Base-by-base conservation (phyloP, 1,284 basidiomycete genomes). In the Leucocoprinus gongylophorus region DNA sequence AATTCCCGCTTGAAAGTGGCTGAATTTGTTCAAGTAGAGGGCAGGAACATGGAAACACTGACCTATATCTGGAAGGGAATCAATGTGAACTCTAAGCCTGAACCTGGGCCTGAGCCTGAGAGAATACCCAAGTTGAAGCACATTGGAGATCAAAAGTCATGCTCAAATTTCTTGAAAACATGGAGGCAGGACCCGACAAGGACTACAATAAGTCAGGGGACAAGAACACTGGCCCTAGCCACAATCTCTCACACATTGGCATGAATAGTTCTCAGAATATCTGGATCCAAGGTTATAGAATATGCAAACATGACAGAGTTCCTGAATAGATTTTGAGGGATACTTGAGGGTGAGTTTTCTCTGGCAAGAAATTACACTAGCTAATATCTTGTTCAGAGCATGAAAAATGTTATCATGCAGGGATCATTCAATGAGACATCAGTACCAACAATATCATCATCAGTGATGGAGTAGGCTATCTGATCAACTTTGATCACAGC, bases 401-500 rank as follows among this genome's bases (percentile, higher is more conserved):
- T 18, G 43, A 45, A 17, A 18, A 17, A 18, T 33, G n/a, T 5
- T 45, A 32, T 33, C 13, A 17, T 3, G 17, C n/a, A 3, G 28
- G n/a, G n/a, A n/a, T n/a, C n/a, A n/a, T n/a, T n/a, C n/a, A n/a
- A n/a, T n/a, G n/a, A n/a, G n/a, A n/a, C 29, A 13, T 20, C 33
- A 3, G 33, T 45, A 9, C 9, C 7, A 20, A 20, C 28, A 45
- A 45, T 32, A 45, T 45, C 26, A 30, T 45, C 1, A 26, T 32
- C 43, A 30, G 17, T 12, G 8, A 45, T 3, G 43, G 43, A 20
- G 5, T 9, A 2, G 43, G 43, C 9, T 29, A 45, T 13, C 29
- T 45, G 15, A 45, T 45, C 17, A 29, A 45, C 20, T 45, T 45
- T 26, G 43, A 45, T 32, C 28, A 45, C 9, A 45, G 43, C 43